Conservation (phyloP, 129 eudicot genomes). For the Calendula officinalis region DNA sequence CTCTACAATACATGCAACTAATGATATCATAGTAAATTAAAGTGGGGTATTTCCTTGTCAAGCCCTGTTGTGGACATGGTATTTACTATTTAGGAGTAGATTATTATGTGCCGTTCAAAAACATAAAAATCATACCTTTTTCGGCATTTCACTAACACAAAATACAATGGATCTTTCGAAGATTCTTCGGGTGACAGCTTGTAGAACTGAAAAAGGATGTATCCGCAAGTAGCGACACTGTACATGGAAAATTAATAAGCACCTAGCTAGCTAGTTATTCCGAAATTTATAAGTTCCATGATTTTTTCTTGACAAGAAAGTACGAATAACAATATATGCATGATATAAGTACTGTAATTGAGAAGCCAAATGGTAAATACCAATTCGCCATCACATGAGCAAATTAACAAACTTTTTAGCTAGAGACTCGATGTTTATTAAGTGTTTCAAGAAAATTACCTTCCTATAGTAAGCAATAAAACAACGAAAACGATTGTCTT, state of each 20-base stretch:
- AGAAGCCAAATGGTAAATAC: too few relatives aligned
- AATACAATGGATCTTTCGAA: slow-evolving; percentile 51
- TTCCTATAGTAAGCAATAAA: neutral
- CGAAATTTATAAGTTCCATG: too few relatives aligned
- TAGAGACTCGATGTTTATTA: too few relatives aligned
- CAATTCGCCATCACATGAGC: too few relatives aligned
- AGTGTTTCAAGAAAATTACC: slow-evolving; percentile 7
- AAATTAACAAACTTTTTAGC: too few relatives aligned
- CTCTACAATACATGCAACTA: too few relatives aligned
- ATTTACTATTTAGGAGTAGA: too few relatives aligned
- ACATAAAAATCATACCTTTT: slow-evolving; percentile 39
- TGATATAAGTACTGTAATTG: too few relatives aligned
- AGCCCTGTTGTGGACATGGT: neutral
- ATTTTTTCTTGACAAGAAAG: neutral
- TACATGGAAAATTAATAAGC: neutral
- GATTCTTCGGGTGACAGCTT: slow-evolving; percentile 64
- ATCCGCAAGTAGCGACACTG: slow-evolving; percentile 16
- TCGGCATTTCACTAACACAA: slow-evolving; percentile 38
- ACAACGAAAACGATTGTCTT: neutral
- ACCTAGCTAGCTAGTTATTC: too few relatives aligned
- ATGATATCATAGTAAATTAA: neutral
- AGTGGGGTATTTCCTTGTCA: neutral
- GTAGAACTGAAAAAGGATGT: neutral
- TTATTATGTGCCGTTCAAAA: neutral
- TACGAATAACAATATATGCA: neutral